These are phyloP conservation scores for Yamadazyma conglobata DNA, from an alignment of 1,139 yeast species.

Conservation along the genomic window DNA sequence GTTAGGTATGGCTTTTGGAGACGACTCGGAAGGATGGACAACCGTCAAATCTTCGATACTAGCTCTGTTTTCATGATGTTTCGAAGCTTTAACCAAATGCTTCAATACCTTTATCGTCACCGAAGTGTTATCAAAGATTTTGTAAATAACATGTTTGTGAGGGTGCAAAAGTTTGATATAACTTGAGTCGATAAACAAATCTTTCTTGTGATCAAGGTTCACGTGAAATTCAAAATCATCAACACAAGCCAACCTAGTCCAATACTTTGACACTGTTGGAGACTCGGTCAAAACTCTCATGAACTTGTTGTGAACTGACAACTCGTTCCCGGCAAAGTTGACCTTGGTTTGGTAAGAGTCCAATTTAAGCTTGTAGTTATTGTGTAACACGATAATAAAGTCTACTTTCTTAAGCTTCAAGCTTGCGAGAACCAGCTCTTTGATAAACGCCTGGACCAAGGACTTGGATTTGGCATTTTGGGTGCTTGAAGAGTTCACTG, in stretches of 20 bases:
- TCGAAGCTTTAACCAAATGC: slow-evolving; percentile 48
- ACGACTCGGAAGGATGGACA: slow-evolving; percentile 34
- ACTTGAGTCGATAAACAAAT: slow-evolving; percentile 7
- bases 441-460: too few relatives aligned
- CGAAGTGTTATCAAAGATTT: slow-evolving; percentile 59
- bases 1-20: slow-evolving; percentile 50
- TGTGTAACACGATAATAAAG: slow-evolving; percentile 33
- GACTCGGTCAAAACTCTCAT: slow-evolving; percentile 53
- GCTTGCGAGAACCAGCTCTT: slow-evolving; percentile 7
- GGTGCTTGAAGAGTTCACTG: neutral
- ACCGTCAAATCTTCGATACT: slow-evolving; percentile 17
- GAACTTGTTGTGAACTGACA: slow-evolving; percentile 29
- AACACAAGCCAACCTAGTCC: slow-evolving; percentile 51
- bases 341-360: slow-evolving; percentile 35
- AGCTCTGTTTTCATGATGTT: slow-evolving; percentile 19
- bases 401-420: slow-evolving; percentile 24
- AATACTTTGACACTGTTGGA: slow-evolving; percentile 42
- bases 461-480: neutral
- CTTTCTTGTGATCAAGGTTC: slow-evolving; percentile 16
- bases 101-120: slow-evolving; percentile 52
- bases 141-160: slow-evolving; percentile 54
- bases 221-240: slow-evolving; percentile 29
- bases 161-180: slow-evolving; percentile 42
- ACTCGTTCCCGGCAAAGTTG: slow-evolving; percentile 16
- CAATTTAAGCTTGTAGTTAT: slow-evolving; percentile 45